Conservation (phyloP, 2,329 filamentous ascomycete genomes). For the Rutstroemia sp. region DNA sequence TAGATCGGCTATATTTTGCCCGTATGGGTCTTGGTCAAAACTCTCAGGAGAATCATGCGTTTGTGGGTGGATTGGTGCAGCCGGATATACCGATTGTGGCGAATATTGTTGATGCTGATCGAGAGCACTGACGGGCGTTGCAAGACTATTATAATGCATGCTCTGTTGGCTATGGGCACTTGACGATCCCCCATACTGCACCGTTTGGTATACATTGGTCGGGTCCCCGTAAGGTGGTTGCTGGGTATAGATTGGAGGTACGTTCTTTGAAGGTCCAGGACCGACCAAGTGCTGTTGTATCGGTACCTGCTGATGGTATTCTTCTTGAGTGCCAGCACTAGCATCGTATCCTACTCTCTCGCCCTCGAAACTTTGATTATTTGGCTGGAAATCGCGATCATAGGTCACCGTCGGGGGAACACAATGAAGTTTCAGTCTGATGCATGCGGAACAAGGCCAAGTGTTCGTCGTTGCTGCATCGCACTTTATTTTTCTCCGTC, state of each 20-base stretch:
- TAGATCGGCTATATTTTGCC: constrained; percentile 66
- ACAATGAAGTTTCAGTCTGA: constrained; percentile 85
- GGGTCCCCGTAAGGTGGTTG: constrained; percentile 40
- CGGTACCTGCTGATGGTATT: constrained; percentile 47
- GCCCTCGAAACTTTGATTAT: constrained; percentile 41
- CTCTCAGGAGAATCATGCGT: constrained; percentile 38
- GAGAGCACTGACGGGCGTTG: constrained; percentile 41
- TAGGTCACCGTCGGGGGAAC: constrained; percentile 57
- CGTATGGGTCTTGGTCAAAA: constrained; percentile 53
- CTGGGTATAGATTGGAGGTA: constrained; percentile 39
- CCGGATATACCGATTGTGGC: constrained; percentile 44
- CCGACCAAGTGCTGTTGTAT: constrained; percentile 38
- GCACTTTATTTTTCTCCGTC: constrained; percentile 95
- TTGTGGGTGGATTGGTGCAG: constrained; percentile 37
- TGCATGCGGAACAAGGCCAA: constrained; percentile 94
- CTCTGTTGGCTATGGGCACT: constrained; percentile 38
- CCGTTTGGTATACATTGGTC: constrained; percentile 32
- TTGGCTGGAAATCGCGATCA: constrained; percentile 26
- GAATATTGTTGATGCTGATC: constrained; percentile 45
- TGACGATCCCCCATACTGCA: constrained; percentile 35
- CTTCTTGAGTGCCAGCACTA: constrained; percentile 36
- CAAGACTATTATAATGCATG: constrained; percentile 47
- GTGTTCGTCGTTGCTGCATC: constrained; percentile 95
- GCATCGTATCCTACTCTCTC: constrained; percentile 39
- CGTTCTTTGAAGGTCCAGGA: constrained; percentile 32